phyloP scores from a whole-genome alignment of 1,284 basidiomycete genomes.

The Malassezia globosa region DNA sequence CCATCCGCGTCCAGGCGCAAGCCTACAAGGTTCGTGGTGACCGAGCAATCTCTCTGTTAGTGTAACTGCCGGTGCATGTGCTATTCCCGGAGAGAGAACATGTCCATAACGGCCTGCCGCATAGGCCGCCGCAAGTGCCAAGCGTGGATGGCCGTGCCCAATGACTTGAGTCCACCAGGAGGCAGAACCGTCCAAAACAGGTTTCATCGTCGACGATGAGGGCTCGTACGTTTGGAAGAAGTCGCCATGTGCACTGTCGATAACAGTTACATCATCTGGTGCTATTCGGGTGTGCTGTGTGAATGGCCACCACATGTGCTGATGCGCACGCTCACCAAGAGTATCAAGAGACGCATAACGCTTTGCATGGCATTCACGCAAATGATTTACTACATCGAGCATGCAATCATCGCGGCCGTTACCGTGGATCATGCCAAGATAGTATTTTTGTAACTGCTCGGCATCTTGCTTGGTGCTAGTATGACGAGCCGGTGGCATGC shows the following conservation, averaged over 20 bases:
- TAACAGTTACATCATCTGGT: slow-evolving; percentile 50
- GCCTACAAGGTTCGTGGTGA: slow-evolving; percentile 13
- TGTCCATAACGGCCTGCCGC: slow-evolving; percentile 91
- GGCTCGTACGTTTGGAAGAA: slow-evolving; percentile 55
- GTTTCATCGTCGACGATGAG: slow-evolving; percentile 52
- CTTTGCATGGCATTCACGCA: slow-evolving; percentile 58
- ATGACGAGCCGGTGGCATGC: slow-evolving; percentile 48
- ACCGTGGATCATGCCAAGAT: slow-evolving; percentile 48
- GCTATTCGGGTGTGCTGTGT: slow-evolving; percentile 62
- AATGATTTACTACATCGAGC: slow-evolving; percentile 53
- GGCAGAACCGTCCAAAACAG: slow-evolving; percentile 78
- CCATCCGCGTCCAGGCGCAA: slow-evolving; percentile 73
- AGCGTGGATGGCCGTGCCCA: slow-evolving; percentile 66
- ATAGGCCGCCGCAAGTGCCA: slow-evolving; percentile 73
- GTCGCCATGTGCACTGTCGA: slow-evolving; percentile 81
- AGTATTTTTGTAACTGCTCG: slow-evolving; percentile 60
- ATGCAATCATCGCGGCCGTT: too few relatives aligned
- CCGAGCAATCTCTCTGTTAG: slow-evolving; percentile 63
- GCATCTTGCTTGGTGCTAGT: slow-evolving; percentile 53
- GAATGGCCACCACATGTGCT: slow-evolving; percentile 92
- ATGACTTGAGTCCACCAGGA: slow-evolving; percentile 97
- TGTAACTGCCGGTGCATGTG: slow-evolving; percentile 69
- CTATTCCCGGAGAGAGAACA: slow-evolving; percentile 84
- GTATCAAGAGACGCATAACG: slow-evolving; percentile 62
- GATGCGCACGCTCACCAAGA: slow-evolving; percentile 66